Conservation (phyloP, 768 basidiomycete genomes). For the Auriscalpium orientale region DNA sequence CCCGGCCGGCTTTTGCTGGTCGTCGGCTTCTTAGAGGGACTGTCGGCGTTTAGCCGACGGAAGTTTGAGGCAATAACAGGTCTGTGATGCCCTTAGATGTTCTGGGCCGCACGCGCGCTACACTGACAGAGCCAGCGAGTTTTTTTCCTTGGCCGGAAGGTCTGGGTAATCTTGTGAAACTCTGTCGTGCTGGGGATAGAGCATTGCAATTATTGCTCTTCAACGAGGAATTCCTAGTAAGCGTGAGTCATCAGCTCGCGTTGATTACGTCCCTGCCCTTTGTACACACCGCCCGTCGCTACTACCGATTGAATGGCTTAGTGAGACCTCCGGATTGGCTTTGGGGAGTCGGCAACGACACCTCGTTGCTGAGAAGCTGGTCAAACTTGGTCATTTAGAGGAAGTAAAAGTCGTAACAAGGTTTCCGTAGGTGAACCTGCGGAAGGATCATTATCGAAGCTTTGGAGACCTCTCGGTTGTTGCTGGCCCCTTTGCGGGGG, state of each 20-base stretch:
- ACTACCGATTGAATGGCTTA: slow-evolving; percentile 90
- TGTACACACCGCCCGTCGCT: slow-evolving; percentile 87
- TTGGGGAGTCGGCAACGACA: slow-evolving; percentile 49
- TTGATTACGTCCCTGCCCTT: slow-evolving; percentile 89
- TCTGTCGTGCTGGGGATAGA: slow-evolving; percentile 80
- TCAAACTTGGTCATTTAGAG: too few species aligned
- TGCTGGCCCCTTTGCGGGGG: too few species aligned
- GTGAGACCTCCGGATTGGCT: slow-evolving; percentile 79
- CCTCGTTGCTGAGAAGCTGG: slow-evolving; percentile 20
- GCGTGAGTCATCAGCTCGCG: slow-evolving; percentile 82
- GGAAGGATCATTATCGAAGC: too few species aligned
- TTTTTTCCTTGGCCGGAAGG: slow-evolving; percentile 71
- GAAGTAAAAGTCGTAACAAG: too few species aligned
- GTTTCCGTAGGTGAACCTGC: too few species aligned
- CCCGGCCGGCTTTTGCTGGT: too few species aligned
- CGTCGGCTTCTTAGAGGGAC: too few species aligned
- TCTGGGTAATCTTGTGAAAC: slow-evolving; percentile 75
- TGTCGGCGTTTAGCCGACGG: too few species aligned
- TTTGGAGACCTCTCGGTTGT: too few species aligned
- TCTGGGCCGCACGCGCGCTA: slow-evolving; percentile 83
- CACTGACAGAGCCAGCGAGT: slow-evolving; percentile 88
- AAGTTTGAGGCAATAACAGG: background rate
- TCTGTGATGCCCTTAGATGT: slow-evolving; percentile 32
- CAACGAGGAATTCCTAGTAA: slow-evolving; percentile 89
- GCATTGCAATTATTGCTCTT: slow-evolving; percentile 90